Percentiles rank a stretch among this genome's conserved stretches.
These are phyloP conservation scores for Sonneratia alba DNA, from an alignment of 345 rosid genomes.

Conservation along the genomic window DNA sequence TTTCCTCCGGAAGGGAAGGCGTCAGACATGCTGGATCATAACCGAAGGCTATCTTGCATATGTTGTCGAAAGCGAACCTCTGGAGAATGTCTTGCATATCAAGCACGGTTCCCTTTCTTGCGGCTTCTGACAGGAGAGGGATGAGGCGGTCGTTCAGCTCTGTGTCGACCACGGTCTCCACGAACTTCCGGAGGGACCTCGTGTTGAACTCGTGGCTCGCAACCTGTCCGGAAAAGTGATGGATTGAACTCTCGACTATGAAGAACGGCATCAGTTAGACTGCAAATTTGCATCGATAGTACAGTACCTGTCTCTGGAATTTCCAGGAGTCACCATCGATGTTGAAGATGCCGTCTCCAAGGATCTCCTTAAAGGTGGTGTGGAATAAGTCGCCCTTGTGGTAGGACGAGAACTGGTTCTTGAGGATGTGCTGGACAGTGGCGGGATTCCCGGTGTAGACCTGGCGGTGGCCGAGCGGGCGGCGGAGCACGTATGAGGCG, in stretches of 20 bases:
- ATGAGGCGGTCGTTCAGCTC: slow-evolving; percentile 45
- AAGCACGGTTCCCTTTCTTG: slow-evolving; percentile 15
- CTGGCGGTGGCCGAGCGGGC: slow-evolving; percentile 17
- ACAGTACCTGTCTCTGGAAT: slow-evolving; percentile 43
- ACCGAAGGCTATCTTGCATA: slow-evolving; percentile 60
- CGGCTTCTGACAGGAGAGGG: slow-evolving; percentile 36
- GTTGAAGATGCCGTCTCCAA: slow-evolving; percentile 60
- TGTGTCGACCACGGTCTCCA: slow-evolving; percentile 38
- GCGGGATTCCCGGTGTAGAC: slow-evolving; percentile 46
- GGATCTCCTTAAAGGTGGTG: slow-evolving; percentile 29
- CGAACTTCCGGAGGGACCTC: slow-evolving; percentile 51
- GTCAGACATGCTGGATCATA: slow-evolving; percentile 43
- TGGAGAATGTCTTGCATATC: slow-evolving; percentile 52
- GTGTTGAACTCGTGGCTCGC: slow-evolving; percentile 67
- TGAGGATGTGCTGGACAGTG: slow-evolving; percentile 49
- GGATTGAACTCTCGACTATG: background rate
- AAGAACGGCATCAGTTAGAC: background rate
- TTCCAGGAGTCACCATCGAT: slow-evolving; percentile 48
- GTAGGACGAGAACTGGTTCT: slow-evolving; percentile 38
- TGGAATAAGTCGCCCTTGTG: slow-evolving; percentile 29
- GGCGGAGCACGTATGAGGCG: slow-evolving; percentile 28
- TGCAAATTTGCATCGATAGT: too few species aligned
- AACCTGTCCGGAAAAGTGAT: slow-evolving; percentile 14
- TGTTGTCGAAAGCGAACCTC: slow-evolving; percentile 57
- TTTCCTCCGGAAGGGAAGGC: slow-evolving; percentile 22